Evolutionary conservation across 2,329 filamentous ascomycete species (phyloP).

Genomic region (Cercospora berteroae): DNA sequence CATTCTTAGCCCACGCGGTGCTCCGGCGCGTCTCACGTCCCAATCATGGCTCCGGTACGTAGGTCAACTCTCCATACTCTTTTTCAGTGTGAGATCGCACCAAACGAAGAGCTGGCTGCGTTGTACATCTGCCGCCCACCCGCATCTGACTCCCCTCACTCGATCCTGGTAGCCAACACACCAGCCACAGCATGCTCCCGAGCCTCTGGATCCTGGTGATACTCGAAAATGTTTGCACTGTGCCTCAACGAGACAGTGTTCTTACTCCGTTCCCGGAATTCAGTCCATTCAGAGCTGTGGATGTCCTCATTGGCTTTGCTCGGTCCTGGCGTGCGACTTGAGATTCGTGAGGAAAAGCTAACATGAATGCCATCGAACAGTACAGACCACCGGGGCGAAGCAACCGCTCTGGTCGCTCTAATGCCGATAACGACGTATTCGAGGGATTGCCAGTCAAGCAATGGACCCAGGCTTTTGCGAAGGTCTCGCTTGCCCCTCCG

Average conservation of each 20-base stretch:
- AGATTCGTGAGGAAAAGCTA: conserved; percentile 4
- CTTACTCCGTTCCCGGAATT: neutral
- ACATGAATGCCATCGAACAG: conserved; percentile 39
- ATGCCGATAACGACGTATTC: conserved; percentile 64
- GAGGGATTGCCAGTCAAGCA: conserved; percentile 83
- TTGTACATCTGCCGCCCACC: neutral
- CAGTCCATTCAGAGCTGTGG: neutral
- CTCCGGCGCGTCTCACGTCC: neutral
- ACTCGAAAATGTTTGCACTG: neutral
- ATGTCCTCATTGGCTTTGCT: neutral
- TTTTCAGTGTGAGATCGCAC: neutral
- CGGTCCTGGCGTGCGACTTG: neutral
- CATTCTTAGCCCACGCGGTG: neutral
- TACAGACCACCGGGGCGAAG: conserved; percentile 58
- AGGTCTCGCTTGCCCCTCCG: conserved; percentile 36
- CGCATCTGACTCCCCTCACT: neutral
- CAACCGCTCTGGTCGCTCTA: conserved; percentile 56
- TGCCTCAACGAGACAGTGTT: neutral
- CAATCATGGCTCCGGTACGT: conserved; percentile 16
- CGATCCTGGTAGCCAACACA: conserved; percentile 6
- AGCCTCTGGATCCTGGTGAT: conserved; percentile 10
- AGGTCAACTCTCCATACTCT: neutral
- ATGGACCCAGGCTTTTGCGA: conserved; percentile 64
- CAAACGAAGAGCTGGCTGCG: neutral
- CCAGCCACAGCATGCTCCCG: conserved; percentile 11